A percentile compares a stretch with the other conserved stretches of the same genome.
Conservation (phyloP, 371 early-diverging fungal genomes). For the Rhizopus delemar region DNA sequence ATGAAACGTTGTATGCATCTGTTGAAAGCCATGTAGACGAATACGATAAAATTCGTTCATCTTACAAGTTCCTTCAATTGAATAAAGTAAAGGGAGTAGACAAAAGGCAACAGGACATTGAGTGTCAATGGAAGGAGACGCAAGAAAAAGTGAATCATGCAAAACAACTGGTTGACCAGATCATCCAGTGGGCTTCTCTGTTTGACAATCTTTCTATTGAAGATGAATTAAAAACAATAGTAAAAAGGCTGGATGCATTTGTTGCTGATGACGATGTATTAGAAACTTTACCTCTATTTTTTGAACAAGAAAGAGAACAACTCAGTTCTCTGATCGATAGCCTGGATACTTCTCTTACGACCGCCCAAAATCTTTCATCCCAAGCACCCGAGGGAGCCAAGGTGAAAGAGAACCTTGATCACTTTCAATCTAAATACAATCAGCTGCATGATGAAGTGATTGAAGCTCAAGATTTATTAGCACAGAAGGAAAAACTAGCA, state of each 20-base stretch:
- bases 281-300: background rate
- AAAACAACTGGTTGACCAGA: conserved; percentile 10
- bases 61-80: conserved; percentile 23
- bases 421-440: conserved; percentile 2
- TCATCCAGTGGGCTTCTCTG: background rate
- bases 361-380: background rate
- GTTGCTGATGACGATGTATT: background rate
- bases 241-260: background rate
- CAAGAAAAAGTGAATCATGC: background rate
- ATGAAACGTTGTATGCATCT: background rate
- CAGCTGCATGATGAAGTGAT: background rate
- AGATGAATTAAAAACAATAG: background rate
- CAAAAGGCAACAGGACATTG: conserved; percentile 10
- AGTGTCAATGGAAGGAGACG: conserved; percentile 19
- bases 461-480: background rate
- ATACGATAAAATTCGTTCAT: conserved; percentile 23
- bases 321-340: conserved; percentile 4
- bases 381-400: background rate
- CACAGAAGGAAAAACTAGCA: conserved; percentile 4
- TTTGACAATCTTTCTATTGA: conserved; percentile 4
- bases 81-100: conserved; percentile 10
- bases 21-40: conserved; percentile 17
- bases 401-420: background rate
- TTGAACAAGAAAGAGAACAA: conserved; percentile 6
- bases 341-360: background rate